phyloP scores from a whole-genome alignment of 768 basidiomycete species.

The Lepiota brunneoincarnata region DNA sequence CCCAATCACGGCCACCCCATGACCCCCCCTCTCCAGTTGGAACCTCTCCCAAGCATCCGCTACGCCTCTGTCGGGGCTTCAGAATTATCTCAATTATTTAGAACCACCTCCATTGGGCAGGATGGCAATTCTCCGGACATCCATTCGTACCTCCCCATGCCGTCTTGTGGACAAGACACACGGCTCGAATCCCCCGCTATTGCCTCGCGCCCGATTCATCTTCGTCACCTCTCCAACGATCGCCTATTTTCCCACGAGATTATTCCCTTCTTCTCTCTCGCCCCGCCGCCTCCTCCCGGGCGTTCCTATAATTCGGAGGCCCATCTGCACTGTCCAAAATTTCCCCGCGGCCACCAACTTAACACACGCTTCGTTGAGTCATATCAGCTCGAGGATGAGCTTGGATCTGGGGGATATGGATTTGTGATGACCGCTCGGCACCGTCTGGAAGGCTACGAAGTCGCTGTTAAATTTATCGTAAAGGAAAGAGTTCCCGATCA shows the following conservation, averaged over 20 bases:
- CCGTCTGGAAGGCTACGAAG: slow-evolving; percentile 57
- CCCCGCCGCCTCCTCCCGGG: slow-evolving; percentile 1
- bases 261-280: slow-evolving; percentile 3
- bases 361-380: slow-evolving; percentile 54
- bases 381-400: slow-evolving; percentile 69
- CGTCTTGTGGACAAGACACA: neutral
- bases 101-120: neutral
- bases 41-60: neutral
- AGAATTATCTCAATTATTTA: slow-evolving; percentile 9
- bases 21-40: slow-evolving; percentile 1
- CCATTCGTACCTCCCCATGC: neutral
- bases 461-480: slow-evolving; percentile 94
- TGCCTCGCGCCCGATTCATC: neutral
- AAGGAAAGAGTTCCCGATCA: slow-evolving; percentile 65
- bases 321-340: slow-evolving; percentile 36
- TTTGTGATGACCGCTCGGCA: slow-evolving; percentile 89
- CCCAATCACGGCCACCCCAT: neutral
- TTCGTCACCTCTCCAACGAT: slow-evolving; percentile 1
- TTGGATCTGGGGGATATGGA: slow-evolving; percentile 92
- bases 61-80: neutral
- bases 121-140: neutral
- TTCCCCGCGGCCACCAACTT: slow-evolving; percentile 60
- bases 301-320: slow-evolving; percentile 30
- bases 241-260: slow-evolving; percentile 1
- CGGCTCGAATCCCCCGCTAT: neutral